Conservation (phyloP, 805 yeast genomes). For the Ogataea dorogensis region DNA sequence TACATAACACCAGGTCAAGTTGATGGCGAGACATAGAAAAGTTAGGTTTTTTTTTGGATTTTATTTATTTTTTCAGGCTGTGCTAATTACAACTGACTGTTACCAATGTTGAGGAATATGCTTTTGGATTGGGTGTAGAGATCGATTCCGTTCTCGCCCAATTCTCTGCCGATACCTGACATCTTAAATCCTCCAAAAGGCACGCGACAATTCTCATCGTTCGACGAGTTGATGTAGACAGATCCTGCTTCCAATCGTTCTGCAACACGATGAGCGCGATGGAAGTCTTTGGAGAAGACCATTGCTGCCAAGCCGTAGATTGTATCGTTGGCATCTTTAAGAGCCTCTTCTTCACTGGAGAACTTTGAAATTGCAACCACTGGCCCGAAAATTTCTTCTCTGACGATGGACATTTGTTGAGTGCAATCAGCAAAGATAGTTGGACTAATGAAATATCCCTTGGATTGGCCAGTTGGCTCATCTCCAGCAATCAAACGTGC, state of each 20-base stretch:
- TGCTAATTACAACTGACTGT: slow-evolving; percentile 21
- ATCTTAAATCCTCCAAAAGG: slow-evolving; percentile 83
- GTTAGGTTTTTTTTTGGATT: background rate
- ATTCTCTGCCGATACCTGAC: slow-evolving; percentile 80
- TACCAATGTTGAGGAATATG: slow-evolving; percentile 52
- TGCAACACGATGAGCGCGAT: slow-evolving; percentile 52
- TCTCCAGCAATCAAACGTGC: slow-evolving; percentile 47
- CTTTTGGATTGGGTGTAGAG: slow-evolving; percentile 76
- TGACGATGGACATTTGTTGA: slow-evolving; percentile 61
- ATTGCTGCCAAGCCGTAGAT: slow-evolving; percentile 82
- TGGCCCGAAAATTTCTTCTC: slow-evolving; percentile 88
- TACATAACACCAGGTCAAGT: slow-evolving; percentile 76
- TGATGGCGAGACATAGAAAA: slow-evolving; percentile 81
- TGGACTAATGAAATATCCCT: slow-evolving; percentile 70
- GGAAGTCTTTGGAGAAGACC: slow-evolving; percentile 67
- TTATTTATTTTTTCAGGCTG: background rate
- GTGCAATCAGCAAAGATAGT: slow-evolving; percentile 72
- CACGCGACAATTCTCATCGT: slow-evolving; percentile 60
- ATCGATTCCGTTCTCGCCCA: slow-evolving; percentile 70
- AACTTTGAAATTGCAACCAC: slow-evolving; percentile 72
- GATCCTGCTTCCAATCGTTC: slow-evolving; percentile 61
- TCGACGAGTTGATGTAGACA: slow-evolving; percentile 68
- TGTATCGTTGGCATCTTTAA: slow-evolving; percentile 67
- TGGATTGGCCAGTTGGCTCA: slow-evolving; percentile 39
- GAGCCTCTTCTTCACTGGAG: slow-evolving; percentile 62